Evolutionary conservation across 73 alveolate genomes (phyloP), one percentile per base, ranked within the genome.

Genomic region (Paramecium biaurelia): DNA sequence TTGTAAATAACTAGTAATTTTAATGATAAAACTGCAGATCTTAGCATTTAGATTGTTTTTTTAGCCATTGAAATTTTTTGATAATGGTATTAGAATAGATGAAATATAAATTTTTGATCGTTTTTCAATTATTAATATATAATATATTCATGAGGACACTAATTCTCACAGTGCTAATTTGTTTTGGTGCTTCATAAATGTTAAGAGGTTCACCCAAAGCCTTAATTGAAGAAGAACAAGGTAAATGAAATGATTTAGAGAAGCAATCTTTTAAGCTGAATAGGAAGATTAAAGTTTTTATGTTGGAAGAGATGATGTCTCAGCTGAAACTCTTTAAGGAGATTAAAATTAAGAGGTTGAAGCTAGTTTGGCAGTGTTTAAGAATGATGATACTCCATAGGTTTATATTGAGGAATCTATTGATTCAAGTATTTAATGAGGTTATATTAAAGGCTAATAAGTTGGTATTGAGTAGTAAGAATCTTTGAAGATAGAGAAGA

Each of bases 161-260:
- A 79, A 79, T 79, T 21, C 70, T 45, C 72, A 34, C 56, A 38
- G 47, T 79, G 47, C 63, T 63, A 42, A 79, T 79, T 79, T 32
- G 76, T 24, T 79, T 8, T 79, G 70, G 84, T 63, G 84, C 84
- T 72, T 79, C 90, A 30, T 15, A 79, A 45, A 79, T 41, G 74
- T 21, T 79, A 7, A 79, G 90, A 79, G 90, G 90, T 12, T 3
- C 87, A 74, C 57, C 76, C 21, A 79, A 79, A 45, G n/a, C 53
- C 9, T 26, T 79, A 57, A 79, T 79, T 24, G 90, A 79, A 34
- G 90, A 79, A 79, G 90, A 79, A 79, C 72, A 79, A 79, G 42
- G 90, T 79, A 79, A 30, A 30, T 37, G 56, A 18, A 30, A 23
- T 24, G 10, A 24, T 79, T 37, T 34, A 37, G 58, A 15, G 21